Evolutionary conservation across 768 basidiomycete genomes (phyloP).

Genomic region (Crucibulum laeve): DNA sequence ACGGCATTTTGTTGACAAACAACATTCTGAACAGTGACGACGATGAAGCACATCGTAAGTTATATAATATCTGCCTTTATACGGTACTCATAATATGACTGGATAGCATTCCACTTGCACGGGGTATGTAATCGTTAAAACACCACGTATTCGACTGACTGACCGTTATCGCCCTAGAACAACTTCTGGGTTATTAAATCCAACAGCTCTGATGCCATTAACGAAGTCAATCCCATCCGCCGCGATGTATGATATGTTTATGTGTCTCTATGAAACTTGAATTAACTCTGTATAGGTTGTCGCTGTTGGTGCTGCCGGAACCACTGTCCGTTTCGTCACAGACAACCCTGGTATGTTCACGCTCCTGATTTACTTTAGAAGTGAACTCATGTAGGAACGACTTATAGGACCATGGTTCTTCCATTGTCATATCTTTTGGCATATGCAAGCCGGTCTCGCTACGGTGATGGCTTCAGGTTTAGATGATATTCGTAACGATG

Average conservation of each 20-base stretch:
- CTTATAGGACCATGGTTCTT: conserved; percentile 16
- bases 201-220: conserved; percentile 21
- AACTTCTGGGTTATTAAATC: conserved; percentile 36
- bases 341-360: conserved; percentile 14
- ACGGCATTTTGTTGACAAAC: background rate
- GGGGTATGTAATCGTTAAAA: conserved; percentile 12
- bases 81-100: background rate
- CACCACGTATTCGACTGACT: background rate
- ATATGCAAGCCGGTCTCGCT: conserved; percentile 36
- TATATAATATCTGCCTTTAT: background rate
- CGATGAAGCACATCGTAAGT: conserved; percentile 24
- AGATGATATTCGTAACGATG: conserved; percentile 8
- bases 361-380: background rate
- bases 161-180: conserved; percentile 17
- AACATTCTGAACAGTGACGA: conserved; percentile 10
- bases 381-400: background rate
- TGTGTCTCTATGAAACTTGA: background rate
- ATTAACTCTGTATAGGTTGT: conserved; percentile 6
- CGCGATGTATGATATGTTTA: conserved; percentile 16
- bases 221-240: conserved; percentile 42
- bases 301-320: conserved; percentile 18
- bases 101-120: conserved; percentile 27
- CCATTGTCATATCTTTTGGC: conserved; percentile 33
- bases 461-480: conserved; percentile 31
- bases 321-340: conserved; percentile 19